A percentile compares a stretch with the other conserved stretches of the same genome.
Conservation (phyloP, 208 protist genomes). For the Endotrypanum monterogeii region DNA sequence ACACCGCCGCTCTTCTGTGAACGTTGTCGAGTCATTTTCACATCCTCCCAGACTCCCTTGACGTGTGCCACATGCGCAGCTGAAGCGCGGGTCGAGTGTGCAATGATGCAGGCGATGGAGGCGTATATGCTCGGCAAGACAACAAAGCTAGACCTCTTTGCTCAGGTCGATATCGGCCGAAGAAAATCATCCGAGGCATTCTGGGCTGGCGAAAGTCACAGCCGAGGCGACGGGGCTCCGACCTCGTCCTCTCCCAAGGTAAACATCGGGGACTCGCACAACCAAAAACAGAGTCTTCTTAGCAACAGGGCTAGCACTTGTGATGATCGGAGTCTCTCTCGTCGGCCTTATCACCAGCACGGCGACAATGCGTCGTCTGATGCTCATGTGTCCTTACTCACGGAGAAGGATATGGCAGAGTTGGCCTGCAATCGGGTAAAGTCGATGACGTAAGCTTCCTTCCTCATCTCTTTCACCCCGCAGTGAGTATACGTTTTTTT, state of each 20-base stretch:
- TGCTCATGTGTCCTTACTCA: slow-evolving; percentile 24
- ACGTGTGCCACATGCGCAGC: slow-evolving; percentile 43
- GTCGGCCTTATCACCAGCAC: neutral
- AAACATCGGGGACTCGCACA: neutral
- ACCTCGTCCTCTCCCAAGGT: neutral
- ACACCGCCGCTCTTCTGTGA: slow-evolving; percentile 68
- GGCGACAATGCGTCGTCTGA: neutral
- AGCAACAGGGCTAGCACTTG: neutral
- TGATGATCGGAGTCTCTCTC: neutral
- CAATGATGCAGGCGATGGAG: slow-evolving; percentile 53
- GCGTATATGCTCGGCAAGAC: slow-evolving; percentile 34
- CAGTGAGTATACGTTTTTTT: slow-evolving; percentile 7
- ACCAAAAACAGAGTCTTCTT: neutral
- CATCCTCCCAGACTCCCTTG: slow-evolving; percentile 17
- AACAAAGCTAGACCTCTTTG: slow-evolving; percentile 29
- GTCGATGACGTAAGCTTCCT: slow-evolving; percentile 24
- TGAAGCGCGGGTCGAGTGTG: slow-evolving; percentile 38
- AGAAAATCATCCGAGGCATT: neutral
- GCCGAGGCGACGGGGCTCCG: neutral
- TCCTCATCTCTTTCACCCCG: neutral
- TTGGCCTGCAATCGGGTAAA: slow-evolving; percentile 34
- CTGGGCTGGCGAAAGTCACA: neutral
- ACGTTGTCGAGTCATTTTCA: slow-evolving; percentile 48
- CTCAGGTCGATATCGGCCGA: slow-evolving; percentile 22
- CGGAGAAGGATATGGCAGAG: slow-evolving; percentile 39